Base-by-base conservation (phyloP, 2,329 filamentous ascomycete species). In the Lachnellula subtilissima region DNA sequence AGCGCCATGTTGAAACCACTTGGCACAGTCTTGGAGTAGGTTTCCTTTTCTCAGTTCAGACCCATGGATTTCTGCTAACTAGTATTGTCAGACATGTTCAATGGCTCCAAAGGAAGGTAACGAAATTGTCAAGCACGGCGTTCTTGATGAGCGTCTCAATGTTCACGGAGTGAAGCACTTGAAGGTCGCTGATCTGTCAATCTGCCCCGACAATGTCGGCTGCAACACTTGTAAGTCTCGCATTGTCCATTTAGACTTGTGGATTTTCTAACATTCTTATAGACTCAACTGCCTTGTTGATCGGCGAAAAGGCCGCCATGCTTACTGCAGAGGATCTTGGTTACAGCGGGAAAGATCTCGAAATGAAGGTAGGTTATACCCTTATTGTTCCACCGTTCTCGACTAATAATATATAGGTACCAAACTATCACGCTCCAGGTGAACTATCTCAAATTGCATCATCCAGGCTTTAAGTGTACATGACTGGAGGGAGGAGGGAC, bases 101-200 rank as follows among this genome's bases (percentile, higher is more conserved):
- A 75, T 75, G 72, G 69, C 69, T 25, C 69, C 72, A 1, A 65
- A 62, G 37, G 70, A 73, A 49, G 66, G 89, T 57, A 92, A 91
- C 75, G 85, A 81, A 65, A 89, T 92, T 66, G 87, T 91, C 70
- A 89, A 71, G 52, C 70, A 69, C 40, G 73, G 73, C n/a, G 73
- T 75, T 7, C 67, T 75, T 4, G 71, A 75, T 61, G 65, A 67
- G 28, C 66, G 63, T 14, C 60, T 75, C 40, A 72, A 69, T 51
- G 74, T 76, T 1, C 70, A 76, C 58, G 74, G 73, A 5, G 64
- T 73, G 7, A 64, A 70, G 58, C 69, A 70, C 25, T 60, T 76
- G 45, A 77, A 77, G 65, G 64, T 78, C 51, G 74, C 73, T 12
- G 76, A 78, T 70, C 53, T 78, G 8, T 66, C 62, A 6, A 66